phyloP scores from a whole-genome alignment of 768 basidiomycete genomes.

The Glaciozyma antarctica region DNA sequence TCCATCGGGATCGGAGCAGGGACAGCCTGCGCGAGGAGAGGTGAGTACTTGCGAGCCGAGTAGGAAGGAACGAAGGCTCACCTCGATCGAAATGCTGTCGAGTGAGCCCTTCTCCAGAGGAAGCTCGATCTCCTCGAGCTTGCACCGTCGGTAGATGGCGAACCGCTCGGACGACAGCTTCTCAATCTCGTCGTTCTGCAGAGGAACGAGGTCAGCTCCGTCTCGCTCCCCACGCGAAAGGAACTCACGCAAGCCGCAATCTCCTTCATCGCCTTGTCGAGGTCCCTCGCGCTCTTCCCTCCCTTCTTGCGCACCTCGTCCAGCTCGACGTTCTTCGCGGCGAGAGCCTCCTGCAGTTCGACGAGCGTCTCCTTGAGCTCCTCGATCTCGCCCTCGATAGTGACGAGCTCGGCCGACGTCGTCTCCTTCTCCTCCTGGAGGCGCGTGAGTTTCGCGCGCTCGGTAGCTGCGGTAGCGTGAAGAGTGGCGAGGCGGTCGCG shows the following conservation, averaged over 20 bases:
- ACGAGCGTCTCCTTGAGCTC: constrained; percentile 49
- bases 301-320: constrained; percentile 53
- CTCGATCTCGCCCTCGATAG: constrained; percentile 35
- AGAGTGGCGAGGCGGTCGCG: constrained; percentile 56
- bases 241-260: constrained; percentile 62
- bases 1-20: constrained; percentile 70
- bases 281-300: constrained; percentile 62
- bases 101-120: constrained; percentile 67
- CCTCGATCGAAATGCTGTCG: constrained; percentile 86
- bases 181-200: constrained; percentile 80
- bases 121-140: constrained; percentile 80
- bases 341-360: constrained; percentile 39
- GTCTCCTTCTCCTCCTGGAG: constrained; percentile 19
- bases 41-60: constrained; percentile 14
- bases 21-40: constrained; percentile 1
- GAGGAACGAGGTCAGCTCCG: background rate
- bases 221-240: background rate
- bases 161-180: constrained; percentile 76
- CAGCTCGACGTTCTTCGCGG: constrained; percentile 44
- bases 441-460: constrained; percentile 15
- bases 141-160: constrained; percentile 77
- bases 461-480: constrained; percentile 7
- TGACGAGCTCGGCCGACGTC: constrained; percentile 14
- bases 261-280: constrained; percentile 85
- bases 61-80: constrained; percentile 45